Percentiles rank a stretch among this genome's conserved stretches.
These are phyloP conservation scores for Fusarium anguioides DNA, from an alignment of 2,329 filamentous ascomycete genomes.

Conservation along the genomic window DNA sequence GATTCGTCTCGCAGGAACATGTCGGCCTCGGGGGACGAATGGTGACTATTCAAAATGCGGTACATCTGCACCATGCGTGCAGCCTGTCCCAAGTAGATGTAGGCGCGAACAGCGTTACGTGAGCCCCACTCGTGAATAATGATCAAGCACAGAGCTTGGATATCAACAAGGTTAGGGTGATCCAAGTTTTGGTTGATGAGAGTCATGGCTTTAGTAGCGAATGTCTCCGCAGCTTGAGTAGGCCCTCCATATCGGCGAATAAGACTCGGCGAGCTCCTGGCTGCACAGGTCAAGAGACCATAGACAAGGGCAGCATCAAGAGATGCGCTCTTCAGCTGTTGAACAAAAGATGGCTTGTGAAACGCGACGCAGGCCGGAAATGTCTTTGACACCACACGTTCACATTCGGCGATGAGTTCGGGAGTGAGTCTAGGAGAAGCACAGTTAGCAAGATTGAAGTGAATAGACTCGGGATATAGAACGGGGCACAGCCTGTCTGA, in stretches of 20 bases:
- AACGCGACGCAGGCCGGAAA: slow-evolving; percentile 71
- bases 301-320: slow-evolving; percentile 68
- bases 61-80: slow-evolving; percentile 75
- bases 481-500: slow-evolving; percentile 43
- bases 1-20: slow-evolving; percentile 71
- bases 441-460: slow-evolving; percentile 41
- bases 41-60: slow-evolving; percentile 67
- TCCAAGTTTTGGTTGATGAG: slow-evolving; percentile 69
- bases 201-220: slow-evolving; percentile 67
- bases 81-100: slow-evolving; percentile 71
- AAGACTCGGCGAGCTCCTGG: slow-evolving; percentile 67
- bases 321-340: slow-evolving; percentile 67
- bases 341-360: slow-evolving; percentile 70
- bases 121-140: slow-evolving; percentile 73
- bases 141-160: slow-evolving; percentile 69
- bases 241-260: slow-evolving; percentile 70
- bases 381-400: slow-evolving; percentile 70
- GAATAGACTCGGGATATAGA: slow-evolving; percentile 20
- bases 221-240: slow-evolving; percentile 67
- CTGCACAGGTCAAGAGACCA: slow-evolving; percentile 67
- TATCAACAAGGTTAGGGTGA: slow-evolving; percentile 69
- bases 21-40: slow-evolving; percentile 62
- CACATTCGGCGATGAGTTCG: slow-evolving; percentile 68
- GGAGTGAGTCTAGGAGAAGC: slow-evolving; percentile 59
- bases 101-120: slow-evolving; percentile 70